Conservation (phyloP, 176 grass and related monocot species). For the Hordeum vulgare region DNA sequence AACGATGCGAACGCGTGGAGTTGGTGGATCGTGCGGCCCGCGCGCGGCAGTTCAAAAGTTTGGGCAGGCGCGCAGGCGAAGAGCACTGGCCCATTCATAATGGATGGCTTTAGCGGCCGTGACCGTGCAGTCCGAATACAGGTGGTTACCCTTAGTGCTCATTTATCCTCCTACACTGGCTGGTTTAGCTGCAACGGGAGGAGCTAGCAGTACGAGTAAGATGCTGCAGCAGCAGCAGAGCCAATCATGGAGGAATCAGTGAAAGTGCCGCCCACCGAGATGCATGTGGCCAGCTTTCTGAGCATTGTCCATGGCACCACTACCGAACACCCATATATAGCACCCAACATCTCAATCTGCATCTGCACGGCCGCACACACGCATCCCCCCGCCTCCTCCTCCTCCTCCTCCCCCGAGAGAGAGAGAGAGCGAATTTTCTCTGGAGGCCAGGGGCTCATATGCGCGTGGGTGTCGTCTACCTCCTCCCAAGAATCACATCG, state of each 20-base stretch:
- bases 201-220: background rate
- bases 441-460: background rate
- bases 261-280: background rate
- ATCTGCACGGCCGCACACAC: background rate
- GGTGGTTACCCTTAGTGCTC: too few species aligned
- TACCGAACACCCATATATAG: conserved; percentile 28
- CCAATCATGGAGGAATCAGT: background rate
- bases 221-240: background rate
- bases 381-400: background rate
- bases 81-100: too few species aligned
- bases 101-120: too few species aligned
- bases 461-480: conserved; percentile 4
- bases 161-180: too few species aligned
- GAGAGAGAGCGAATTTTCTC: background rate
- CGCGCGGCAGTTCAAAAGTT: too few species aligned
- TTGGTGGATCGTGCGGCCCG: too few species aligned
- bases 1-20: too few species aligned
- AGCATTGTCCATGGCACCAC: conserved; percentile 18
- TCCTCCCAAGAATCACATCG: conserved; percentile 10
- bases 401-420: background rate
- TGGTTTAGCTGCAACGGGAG: too few species aligned
- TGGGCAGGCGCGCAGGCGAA: too few species aligned
- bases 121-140: too few species aligned
- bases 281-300: conserved; percentile 31
- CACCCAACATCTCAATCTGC: conserved; percentile 16